Percentiles rank a stretch among this genome's conserved stretches.
phyloP scores from a whole-genome alignment of 352 stramenopile genomes.

The Blastocystis sp. region DNA sequence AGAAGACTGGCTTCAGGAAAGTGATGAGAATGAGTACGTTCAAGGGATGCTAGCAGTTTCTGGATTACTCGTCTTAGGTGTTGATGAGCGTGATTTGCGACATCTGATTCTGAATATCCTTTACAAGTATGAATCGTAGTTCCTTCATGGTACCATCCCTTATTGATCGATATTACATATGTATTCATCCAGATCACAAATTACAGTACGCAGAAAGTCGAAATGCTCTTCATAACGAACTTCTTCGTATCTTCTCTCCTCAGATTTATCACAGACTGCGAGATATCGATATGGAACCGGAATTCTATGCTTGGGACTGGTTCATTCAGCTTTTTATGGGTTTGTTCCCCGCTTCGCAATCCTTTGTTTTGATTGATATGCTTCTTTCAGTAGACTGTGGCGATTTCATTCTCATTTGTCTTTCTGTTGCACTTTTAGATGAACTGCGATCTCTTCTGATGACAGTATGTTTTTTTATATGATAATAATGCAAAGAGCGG shows the following conservation, averaged over 20 bases:
- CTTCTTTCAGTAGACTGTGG: conserved; percentile 13
- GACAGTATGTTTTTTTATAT: not conserved
- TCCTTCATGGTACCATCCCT: conserved; percentile 11
- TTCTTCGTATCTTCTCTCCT: conserved; percentile 7
- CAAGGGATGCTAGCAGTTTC: conserved; percentile 32
- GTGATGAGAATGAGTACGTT: conserved; percentile 5
- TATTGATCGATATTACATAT: conserved; percentile 13
- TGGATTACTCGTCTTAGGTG: conserved; percentile 30
- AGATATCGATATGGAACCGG: not conserved
- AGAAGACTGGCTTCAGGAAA: conserved; percentile 18
- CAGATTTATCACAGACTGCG: not conserved
- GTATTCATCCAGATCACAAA: not conserved
- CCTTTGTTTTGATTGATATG: conserved; percentile 21
- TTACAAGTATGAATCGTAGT: not conserved
- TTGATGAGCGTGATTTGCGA: conserved; percentile 1
- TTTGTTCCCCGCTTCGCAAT: not conserved
- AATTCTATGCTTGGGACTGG: conserved; percentile 59
- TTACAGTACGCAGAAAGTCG: not conserved
- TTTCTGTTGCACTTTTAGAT: conserved; percentile 31
- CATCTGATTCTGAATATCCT: conserved; percentile 36
- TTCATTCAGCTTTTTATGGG: conserved; percentile 55
- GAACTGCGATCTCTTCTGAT: conserved; percentile 31
- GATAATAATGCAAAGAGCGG: not conserved
- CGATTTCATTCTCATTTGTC: conserved; percentile 39
- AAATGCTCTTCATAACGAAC: not conserved